phyloP scores from a whole-genome alignment of 768 basidiomycete genomes.

The Leucosporidium scottii region DNA sequence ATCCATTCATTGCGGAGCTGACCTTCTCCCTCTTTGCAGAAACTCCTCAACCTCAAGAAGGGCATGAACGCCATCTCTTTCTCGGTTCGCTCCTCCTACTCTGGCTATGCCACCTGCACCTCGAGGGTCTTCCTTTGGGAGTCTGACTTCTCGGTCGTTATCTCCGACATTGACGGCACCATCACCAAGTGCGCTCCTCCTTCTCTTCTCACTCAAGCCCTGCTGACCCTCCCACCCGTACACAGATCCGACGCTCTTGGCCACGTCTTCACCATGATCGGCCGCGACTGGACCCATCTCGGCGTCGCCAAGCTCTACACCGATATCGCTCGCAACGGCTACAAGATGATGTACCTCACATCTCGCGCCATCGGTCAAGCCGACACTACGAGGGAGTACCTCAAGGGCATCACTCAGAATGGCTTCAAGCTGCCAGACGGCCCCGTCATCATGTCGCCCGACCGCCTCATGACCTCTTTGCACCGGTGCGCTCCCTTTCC shows the following conservation, averaged over 20 bases:
- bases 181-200: constrained; percentile 74
- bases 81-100: constrained; percentile 68
- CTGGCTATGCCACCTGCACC: constrained; percentile 70
- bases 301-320: constrained; percentile 97
- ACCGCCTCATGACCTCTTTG: constrained; percentile 83
- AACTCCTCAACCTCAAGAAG: constrained; percentile 71
- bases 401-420: constrained; percentile 89
- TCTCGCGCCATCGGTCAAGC: constrained; percentile 97
- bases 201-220: neutral
- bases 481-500: constrained; percentile 60
- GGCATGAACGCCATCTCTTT: constrained; percentile 91
- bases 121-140: constrained; percentile 96
- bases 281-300: constrained; percentile 94
- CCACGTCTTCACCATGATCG: constrained; percentile 95
- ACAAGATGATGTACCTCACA: constrained; percentile 96
- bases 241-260: constrained; percentile 92
- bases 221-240: neutral
- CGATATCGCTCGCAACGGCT: constrained; percentile 89
- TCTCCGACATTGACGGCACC: constrained; percentile 97
- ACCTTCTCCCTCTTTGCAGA: constrained; percentile 50
- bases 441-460: constrained; percentile 98
- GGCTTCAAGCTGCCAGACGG: constrained; percentile 95
- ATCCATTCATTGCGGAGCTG: neutral
- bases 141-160: constrained; percentile 75
- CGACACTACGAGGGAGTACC: constrained; percentile 88